Base-by-base conservation (phyloP, 148 eudicot genomes). In the Cornus kousa region DNA sequence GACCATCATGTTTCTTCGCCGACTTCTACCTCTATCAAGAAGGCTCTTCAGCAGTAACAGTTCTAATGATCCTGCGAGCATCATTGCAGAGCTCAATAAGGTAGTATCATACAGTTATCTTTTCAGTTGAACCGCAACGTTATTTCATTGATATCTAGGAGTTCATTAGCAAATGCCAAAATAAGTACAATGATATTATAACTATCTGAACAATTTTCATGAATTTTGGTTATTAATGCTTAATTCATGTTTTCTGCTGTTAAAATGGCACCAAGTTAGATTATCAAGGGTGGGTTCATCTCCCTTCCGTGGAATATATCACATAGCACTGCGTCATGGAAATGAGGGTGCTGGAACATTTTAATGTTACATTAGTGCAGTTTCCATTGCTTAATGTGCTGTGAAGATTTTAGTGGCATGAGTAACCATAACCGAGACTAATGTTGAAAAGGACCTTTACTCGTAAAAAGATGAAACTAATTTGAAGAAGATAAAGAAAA, bases 71-170 rank as follows among this genome's bases (percentile, higher is more conserved):
- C 11, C 87, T 39, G 20, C 86, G 13, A 81, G 90, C 67, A 77
- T 85, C n/a, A 92, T 93, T 70, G 87, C 78, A 0, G 97, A 93
- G 86, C 87, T 92, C 80, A 93, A 96, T 80, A 90, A 93, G 93
- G 66, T 62, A 62, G 66, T 62, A 62, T 62, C 66, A 19, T 62
- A 17, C 23, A 13, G 7, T 5, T n/a, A 17, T 62, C 66, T 62
- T 17, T 62, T 62, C 23, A 19, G 66, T 62, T 62, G 20, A 17
- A 17, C 20, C 66, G 6, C 19, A 53, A 53, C 8, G 9, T 53
- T 53, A 16, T 16, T 20, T 19, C 2, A 62, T 17, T 62, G 7
- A 13, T 3, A 62, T n/a, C 23, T 62, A 3, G 66, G 66, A 6
- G 2, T 62, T 62, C 23, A 1, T 62, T 20, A 17, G 19, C 24